These are phyloP conservation scores for Kuraishia ogatae DNA, from an alignment of 805 yeast species.

Conservation along the genomic window DNA sequence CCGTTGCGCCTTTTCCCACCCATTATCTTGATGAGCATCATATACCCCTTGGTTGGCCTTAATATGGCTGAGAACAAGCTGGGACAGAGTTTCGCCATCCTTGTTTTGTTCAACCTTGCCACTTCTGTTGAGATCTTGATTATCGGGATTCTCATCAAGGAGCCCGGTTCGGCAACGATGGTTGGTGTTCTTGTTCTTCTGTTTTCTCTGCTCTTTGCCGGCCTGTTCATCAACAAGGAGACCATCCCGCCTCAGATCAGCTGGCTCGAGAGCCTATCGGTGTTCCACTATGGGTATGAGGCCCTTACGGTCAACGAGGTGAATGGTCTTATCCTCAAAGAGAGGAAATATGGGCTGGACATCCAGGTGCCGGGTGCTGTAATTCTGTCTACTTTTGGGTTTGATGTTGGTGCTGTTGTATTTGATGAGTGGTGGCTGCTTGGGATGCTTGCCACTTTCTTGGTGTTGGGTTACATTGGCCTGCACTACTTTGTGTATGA, in stretches of 20 bases:
- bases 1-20: slow-evolving; percentile 95
- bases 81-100: slow-evolving; percentile 54
- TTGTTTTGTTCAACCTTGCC: slow-evolving; percentile 80
- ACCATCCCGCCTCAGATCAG: slow-evolving; percentile 37
- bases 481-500: slow-evolving; percentile 71
- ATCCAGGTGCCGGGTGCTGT: slow-evolving; percentile 98
- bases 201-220: slow-evolving; percentile 87
- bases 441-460: slow-evolving; percentile 48
- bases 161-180: slow-evolving; percentile 88
- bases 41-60: slow-evolving; percentile 87
- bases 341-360: slow-evolving; percentile 84
- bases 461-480: slow-evolving; percentile 64
- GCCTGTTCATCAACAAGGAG: slow-evolving; percentile 83
- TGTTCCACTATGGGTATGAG: slow-evolving; percentile 95
- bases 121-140: slow-evolving; percentile 78
- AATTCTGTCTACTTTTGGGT: slow-evolving; percentile 90
- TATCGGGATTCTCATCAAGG: slow-evolving; percentile 80
- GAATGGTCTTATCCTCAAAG: slow-evolving; percentile 71
- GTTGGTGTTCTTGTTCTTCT: slow-evolving; percentile 76
- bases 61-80: slow-evolving; percentile 72
- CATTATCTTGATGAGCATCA: slow-evolving; percentile 62
- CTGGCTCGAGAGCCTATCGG: slow-evolving; percentile 76
- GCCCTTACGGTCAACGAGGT: slow-evolving; percentile 91
- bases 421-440: slow-evolving; percentile 56
- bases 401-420: slow-evolving; percentile 68